Base-by-base conservation (phyloP, 495 filamentous ascomycete genomes). In the Hypoxylon trugodes region DNA sequence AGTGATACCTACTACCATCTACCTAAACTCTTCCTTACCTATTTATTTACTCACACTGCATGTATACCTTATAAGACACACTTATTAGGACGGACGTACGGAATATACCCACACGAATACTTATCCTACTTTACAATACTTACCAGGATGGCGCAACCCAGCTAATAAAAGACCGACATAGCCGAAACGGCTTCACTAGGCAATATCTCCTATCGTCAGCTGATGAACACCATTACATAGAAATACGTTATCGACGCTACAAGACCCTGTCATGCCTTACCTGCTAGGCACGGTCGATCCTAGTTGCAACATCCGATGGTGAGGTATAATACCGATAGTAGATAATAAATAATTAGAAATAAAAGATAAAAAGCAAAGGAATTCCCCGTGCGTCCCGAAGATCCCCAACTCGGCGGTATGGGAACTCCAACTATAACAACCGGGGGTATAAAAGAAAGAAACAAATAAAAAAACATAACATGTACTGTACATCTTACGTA, bases 1-100 rank as follows among this genome's bases (percentile, higher is more conserved):
- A 32, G 62, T 66, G 62, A 51, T 60, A 60, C 62, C 50, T 59
- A n/a, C n/a, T n/a, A n/a, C n/a, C n/a, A n/a, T n/a, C n/a, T n/a
- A n/a, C n/a, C n/a, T n/a, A n/a, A n/a, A n/a, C n/a, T n/a, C n/a
- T 42, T 30, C 30, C 19, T 33, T 22, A 32, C 48, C 42, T 30
- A 15, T 36, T 18, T 28, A 26, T 30, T 42, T 45, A 43, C 38
- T 30, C 12, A 30, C 24, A 42, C 38, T 30, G 28, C 28, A 4
- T 30, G 42, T 8, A 12, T 12, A 47, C 24, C 9, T 21, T 32
- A 6, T 42, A 13, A 33, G 2, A 26, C n/a, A 35, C 24, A 53
- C 15, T 28, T 19, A 48, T 41, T n/a, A 35, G 47, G 47, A 53
- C 63, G 63, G 63, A 53, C 47, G 38, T 47, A 54, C 52, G 58